Conservation (phyloP, 2,329 filamentous ascomycete species). For the Ophiosphaerella narmari region DNA sequence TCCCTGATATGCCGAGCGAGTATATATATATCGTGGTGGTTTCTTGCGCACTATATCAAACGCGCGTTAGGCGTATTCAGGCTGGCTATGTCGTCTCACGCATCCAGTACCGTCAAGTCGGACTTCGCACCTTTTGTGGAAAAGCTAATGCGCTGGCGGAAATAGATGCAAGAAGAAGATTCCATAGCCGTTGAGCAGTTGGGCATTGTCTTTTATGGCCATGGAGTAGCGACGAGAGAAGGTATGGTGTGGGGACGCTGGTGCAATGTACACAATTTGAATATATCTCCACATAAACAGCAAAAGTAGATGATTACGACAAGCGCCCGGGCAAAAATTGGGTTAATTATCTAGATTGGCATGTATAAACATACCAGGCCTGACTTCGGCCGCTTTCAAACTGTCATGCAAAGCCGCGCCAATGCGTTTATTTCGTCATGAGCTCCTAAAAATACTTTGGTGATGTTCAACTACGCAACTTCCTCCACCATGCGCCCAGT, state of each 20-base stretch:
- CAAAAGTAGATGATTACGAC: too few species aligned
- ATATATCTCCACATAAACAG: background rate
- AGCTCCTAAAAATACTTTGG: background rate
- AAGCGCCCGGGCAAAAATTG: too few species aligned
- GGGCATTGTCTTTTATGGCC: background rate
- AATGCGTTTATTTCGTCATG: background rate
- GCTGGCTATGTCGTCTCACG: background rate
- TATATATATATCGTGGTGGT: conserved; percentile 9
- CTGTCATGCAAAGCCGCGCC: too few species aligned
- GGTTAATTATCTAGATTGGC: too few species aligned
- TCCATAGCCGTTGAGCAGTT: too few species aligned
- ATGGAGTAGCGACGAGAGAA: too few species aligned
- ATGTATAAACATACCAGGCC: background rate
- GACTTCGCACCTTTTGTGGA: background rate
- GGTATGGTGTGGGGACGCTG: too few species aligned
- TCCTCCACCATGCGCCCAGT: conserved; percentile 45
- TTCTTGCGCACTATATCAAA: conserved; percentile 8
- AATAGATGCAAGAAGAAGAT: conserved; percentile 2
- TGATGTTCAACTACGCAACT: conserved; percentile 25
- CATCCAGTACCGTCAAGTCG: conserved; percentile 2
- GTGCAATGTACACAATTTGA: background rate
- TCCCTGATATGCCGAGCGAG: conserved; percentile 1
- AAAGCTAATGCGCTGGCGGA: conserved; percentile 6
- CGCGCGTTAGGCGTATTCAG: conserved; percentile 4
- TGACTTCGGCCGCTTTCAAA: background rate